phyloP scores from a whole-genome alignment of 2,329 filamentous ascomycete genomes.

The Geosmithia flava region DNA sequence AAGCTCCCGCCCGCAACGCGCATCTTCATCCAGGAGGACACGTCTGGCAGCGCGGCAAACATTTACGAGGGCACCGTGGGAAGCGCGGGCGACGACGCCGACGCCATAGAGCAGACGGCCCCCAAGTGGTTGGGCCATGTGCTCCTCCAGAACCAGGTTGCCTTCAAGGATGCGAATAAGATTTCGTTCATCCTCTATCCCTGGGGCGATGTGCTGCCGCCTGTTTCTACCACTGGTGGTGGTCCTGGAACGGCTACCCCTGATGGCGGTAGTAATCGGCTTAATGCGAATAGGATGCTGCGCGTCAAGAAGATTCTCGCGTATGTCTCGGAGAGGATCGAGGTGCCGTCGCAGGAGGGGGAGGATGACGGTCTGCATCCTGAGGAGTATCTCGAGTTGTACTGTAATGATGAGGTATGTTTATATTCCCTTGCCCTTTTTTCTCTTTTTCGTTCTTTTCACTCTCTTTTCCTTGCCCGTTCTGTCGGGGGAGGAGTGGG shows the following conservation, averaged over 20 bases:
- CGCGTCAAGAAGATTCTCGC: slow-evolving; percentile 87
- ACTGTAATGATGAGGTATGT: slow-evolving; percentile 78
- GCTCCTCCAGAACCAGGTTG: slow-evolving; percentile 69
- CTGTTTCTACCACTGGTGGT: slow-evolving; percentile 44
- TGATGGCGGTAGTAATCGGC: slow-evolving; percentile 66
- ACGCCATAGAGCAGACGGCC: slow-evolving; percentile 72
- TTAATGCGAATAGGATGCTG: slow-evolving; percentile 96
- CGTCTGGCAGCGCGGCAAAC: slow-evolving; percentile 59
- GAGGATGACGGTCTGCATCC: slow-evolving; percentile 54
- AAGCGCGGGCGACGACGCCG: slow-evolving; percentile 62
- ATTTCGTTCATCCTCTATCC: slow-evolving; percentile 89
- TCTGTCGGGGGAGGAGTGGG: too few species aligned
- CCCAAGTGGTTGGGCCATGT: slow-evolving; percentile 91
- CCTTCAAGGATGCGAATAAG: slow-evolving; percentile 85
- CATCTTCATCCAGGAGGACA: slow-evolving; percentile 59
- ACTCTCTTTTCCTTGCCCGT: background rate
- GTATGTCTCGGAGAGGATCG: slow-evolving; percentile 87
- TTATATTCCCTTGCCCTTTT: background rate
- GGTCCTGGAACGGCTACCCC: too few species aligned
- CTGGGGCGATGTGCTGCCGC: slow-evolving; percentile 54
- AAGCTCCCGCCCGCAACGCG: slow-evolving; percentile 57
- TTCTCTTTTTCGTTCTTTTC: background rate
- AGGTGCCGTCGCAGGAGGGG: slow-evolving; percentile 49
- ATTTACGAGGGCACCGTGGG: slow-evolving; percentile 83
- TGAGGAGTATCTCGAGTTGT: slow-evolving; percentile 89